phyloP scores from a whole-genome alignment of 2,329 filamentous ascomycete genomes.

The Malbranchea cinnamomea region DNA sequence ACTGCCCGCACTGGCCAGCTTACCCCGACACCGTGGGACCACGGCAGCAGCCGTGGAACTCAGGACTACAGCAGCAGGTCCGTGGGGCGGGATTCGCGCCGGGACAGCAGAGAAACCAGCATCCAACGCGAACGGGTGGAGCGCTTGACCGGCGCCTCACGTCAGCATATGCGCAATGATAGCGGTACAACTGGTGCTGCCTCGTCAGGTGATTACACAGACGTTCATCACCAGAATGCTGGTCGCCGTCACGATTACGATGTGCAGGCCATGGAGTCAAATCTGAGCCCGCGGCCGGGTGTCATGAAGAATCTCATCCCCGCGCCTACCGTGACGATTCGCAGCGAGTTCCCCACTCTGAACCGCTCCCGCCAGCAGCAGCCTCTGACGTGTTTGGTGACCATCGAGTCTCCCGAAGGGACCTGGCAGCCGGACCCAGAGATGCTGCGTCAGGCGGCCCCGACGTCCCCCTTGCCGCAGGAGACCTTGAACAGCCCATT shows the following conservation, averaged over 20 bases:
- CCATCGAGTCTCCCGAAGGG: conserved; percentile 81
- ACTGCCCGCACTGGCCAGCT: conserved; percentile 34
- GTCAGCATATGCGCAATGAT: conserved; percentile 56
- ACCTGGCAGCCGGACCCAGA: conserved; percentile 82
- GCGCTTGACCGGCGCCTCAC: conserved; percentile 26
- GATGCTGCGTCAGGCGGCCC: conserved; percentile 46
- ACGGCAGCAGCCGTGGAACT: conserved; percentile 19
- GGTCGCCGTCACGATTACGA: conserved; percentile 83
- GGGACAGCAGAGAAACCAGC: conserved; percentile 27
- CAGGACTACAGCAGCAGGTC: conserved; percentile 18
- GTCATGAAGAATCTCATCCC: conserved; percentile 75
- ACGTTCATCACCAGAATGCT: conserved; percentile 51
- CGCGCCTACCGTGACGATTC: conserved; percentile 77
- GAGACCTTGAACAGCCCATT: conserved; percentile 32
- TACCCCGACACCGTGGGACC: conserved; percentile 49
- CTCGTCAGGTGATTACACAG: conserved; percentile 67
- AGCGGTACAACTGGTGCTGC: conserved; percentile 59
- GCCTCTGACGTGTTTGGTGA: conserved; percentile 83
- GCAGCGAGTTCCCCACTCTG: conserved; percentile 92
- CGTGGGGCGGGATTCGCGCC: conserved; percentile 18
- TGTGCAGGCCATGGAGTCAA: conserved; percentile 87
- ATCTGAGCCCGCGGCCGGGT: conserved; percentile 52
- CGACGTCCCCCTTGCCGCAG: conserved; percentile 32
- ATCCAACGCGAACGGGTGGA: conserved; percentile 32
- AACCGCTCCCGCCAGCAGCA: conserved; percentile 87